Conservation (phyloP, 2,329 filamentous ascomycete species). For the Microcera coccophila region DNA sequence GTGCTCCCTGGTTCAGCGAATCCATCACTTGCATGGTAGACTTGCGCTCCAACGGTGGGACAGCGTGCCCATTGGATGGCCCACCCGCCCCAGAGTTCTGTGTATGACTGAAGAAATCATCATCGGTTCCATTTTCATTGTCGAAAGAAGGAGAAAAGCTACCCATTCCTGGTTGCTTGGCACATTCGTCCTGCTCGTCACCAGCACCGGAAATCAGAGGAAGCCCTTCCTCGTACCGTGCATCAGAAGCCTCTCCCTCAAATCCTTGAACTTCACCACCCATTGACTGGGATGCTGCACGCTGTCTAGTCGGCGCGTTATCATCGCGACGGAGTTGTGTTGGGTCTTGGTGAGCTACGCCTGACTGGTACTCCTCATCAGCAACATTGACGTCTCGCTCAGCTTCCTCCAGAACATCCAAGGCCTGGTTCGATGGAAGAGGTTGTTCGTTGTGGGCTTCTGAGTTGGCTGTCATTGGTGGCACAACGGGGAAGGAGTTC, state of each 20-base stretch:
- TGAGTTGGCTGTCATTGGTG: slow-evolving; percentile 34
- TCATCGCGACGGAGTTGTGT: slow-evolving; percentile 9
- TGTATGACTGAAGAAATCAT: slow-evolving; percentile 61
- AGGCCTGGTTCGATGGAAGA: slow-evolving; percentile 48
- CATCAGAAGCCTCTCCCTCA: slow-evolving; percentile 46
- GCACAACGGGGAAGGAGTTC: slow-evolving; percentile 61
- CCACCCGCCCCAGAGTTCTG: slow-evolving; percentile 30
- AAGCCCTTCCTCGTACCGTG: slow-evolving; percentile 66
- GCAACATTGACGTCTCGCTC: slow-evolving; percentile 47
- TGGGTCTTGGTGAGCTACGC: slow-evolving; percentile 7
- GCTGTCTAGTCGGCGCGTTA: slow-evolving; percentile 16
- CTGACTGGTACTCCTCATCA: slow-evolving; percentile 33
- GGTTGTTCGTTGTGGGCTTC: slow-evolving; percentile 34
- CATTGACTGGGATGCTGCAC: slow-evolving; percentile 34
- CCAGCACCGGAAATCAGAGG: slow-evolving; percentile 51
- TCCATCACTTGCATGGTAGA: slow-evolving; percentile 65
- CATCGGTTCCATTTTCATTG: slow-evolving; percentile 49
- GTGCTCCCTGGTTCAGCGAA: slow-evolving; percentile 39
- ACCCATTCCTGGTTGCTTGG: neutral
- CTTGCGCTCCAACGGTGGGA: slow-evolving; percentile 56
- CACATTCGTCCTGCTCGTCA: slow-evolving; percentile 4
- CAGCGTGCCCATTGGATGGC: slow-evolving; percentile 7
- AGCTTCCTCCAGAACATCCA: slow-evolving; percentile 50
- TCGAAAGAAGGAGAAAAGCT: slow-evolving; percentile 36
- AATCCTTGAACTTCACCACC: slow-evolving; percentile 42